These are phyloP conservation scores for Saksenaea vasiformis DNA, from an alignment of 371 early-diverging fungal species.

Conservation along the genomic window DNA sequence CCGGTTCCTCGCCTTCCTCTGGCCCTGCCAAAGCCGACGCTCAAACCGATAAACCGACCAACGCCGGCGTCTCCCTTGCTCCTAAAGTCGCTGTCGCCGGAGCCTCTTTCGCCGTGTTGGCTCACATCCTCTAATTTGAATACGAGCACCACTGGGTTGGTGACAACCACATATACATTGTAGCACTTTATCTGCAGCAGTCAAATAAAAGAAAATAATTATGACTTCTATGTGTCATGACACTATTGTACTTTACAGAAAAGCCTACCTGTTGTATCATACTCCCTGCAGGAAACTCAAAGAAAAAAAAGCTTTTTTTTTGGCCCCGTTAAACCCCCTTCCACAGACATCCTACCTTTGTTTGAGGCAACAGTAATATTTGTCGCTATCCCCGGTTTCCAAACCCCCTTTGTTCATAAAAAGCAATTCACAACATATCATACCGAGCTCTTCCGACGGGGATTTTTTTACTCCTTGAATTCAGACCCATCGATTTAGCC, in stretches of 20 bases:
- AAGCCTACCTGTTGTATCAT: no score
- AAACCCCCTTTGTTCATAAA: no score
- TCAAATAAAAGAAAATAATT: neutral
- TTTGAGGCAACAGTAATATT: no score
- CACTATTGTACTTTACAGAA: neutral
- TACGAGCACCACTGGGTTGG: neutral
- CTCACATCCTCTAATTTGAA: neutral
- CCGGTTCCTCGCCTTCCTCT: conserved; percentile 1
- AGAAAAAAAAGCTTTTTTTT: no score
- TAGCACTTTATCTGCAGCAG: neutral
- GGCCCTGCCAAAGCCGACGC: conserved; percentile 1
- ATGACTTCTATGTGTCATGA: neutral
- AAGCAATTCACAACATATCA: no score
- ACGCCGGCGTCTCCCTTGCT: neutral
- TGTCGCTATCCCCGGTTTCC: no score
- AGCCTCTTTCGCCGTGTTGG: neutral
- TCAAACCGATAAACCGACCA: neutral
- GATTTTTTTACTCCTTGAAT: no score
- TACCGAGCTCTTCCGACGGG: no score
- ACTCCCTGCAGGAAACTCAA: no score
- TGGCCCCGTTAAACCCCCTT: no score
- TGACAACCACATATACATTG: neutral
- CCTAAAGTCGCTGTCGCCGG: neutral
- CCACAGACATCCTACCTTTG: no score
- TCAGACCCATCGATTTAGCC: no score